Evolutionary conservation across 345 rosid genomes (phyloP), one percentile per base, ranked within the genome.

Genomic region (Durio zibethinus): DNA sequence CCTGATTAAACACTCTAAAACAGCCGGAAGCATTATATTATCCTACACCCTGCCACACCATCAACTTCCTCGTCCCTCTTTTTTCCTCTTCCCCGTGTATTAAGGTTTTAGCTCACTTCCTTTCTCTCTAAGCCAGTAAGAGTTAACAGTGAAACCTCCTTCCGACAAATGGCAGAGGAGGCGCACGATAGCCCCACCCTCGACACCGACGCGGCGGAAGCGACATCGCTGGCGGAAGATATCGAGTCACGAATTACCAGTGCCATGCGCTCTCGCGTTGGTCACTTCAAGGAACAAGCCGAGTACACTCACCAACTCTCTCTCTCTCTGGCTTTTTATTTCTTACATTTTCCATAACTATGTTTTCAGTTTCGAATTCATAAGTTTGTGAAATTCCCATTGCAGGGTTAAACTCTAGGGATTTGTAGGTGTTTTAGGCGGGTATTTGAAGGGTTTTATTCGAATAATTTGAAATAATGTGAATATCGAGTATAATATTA

Each of bases 201-300:
- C n/a, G 54, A 40, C 1, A 7, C 4, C 5, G 27, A 64, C 33
- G 56, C 38, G 68, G 56, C 77, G 60, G 48, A 52, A 11, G 6
- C 20, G 10, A 23, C 52, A 62, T 72, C 4, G 50, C 52, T 56
- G 29, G 20, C 67, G 72, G 64, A 23, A 11, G 85, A 80, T 43
- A 82, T 85, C n/a, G 90, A 95, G 89, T 84, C 81, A 10, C 85
- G 79, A 85, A 88, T 95, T 76, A 77, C 83, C 54, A 76, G 77
- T n/a, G 99, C 97, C 38, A 86, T 91, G 91, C 89, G 79, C 78
- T 83, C 96, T 78, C 94, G 97, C 63, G 85, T 87, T 76, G 35
- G 85, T 29, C 85, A 91, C 86, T 88, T 95, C 84, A 87, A 83
- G 79, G 82, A 87, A 33, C 85, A 87, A 83, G 80, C 99, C 82